Conservation (phyloP, 2,329 filamentous ascomycete species). For the Ophiostoma australiae region DNA sequence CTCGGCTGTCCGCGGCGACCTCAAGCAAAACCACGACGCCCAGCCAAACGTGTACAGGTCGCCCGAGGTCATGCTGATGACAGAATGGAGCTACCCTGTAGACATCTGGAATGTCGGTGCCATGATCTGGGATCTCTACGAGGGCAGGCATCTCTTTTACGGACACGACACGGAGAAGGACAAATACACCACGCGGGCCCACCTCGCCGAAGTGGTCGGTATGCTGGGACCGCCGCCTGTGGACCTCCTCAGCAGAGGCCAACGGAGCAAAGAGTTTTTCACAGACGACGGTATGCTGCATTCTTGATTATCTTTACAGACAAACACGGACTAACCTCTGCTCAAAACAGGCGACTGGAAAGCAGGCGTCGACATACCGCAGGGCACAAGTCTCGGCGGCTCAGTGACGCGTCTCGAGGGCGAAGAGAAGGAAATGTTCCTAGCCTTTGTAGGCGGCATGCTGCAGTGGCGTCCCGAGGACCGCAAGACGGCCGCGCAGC, state of each 20-base stretch:
- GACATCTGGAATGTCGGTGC: conserved; percentile 9
- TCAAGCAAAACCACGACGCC: neutral
- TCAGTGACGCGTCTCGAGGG: neutral
- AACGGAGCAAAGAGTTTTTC: neutral
- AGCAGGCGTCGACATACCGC: neutral
- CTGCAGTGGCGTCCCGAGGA: neutral
- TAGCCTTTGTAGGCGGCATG: too few relatives aligned
- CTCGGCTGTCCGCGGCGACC: neutral
- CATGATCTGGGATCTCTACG: conserved; percentile 6
- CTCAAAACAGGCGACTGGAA: neutral
- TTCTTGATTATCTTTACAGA: neutral
- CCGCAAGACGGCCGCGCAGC: neutral
- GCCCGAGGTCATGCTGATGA: conserved; percentile 4
- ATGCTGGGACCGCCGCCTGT: neutral
- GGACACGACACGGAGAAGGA: neutral
- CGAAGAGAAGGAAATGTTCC: too few relatives aligned
- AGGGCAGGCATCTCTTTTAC: conserved; percentile 1
- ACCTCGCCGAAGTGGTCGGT: neutral
- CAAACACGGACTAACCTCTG: neutral
- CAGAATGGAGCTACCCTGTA: neutral
- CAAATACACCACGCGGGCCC: neutral
- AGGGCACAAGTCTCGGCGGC: neutral
- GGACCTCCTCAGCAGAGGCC: neutral
- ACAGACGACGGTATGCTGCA: neutral
- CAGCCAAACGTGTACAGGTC: neutral